phyloP scores from a whole-genome alignment of 2,329 filamentous ascomycete genomes.

The Cadophora gregata region DNA sequence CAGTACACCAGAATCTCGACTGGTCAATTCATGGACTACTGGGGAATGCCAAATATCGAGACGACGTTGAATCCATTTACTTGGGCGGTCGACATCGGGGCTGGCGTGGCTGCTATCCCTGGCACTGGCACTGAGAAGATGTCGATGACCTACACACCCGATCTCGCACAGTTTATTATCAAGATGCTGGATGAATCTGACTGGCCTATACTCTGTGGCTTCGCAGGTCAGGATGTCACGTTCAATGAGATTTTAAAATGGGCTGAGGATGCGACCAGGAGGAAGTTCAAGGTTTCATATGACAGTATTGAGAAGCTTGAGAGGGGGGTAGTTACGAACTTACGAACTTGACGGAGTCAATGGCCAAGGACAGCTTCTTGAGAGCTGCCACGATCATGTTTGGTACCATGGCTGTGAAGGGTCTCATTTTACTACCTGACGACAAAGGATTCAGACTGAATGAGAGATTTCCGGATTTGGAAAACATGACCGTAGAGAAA shows the following conservation, averaged over 20 bases:
- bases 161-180: not conserved
- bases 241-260: not conserved
- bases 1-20: not conserved
- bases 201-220: not conserved
- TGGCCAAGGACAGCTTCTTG: not conserved
- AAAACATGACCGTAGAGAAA: not conserved
- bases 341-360: not conserved
- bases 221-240: not conserved
- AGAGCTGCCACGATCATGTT: slow-evolving; percentile 4
- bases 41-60: not conserved
- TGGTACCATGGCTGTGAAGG: slow-evolving; percentile 3
- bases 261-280: not conserved
- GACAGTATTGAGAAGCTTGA: slow-evolving; percentile 4
- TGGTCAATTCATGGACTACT: not conserved
- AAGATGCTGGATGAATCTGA: not conserved
- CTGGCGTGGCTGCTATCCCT: not conserved
- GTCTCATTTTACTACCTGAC: not conserved
- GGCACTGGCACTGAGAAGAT: not conserved
- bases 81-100: not conserved
- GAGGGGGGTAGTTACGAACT: not conserved
- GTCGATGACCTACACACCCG: not conserved
- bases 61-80: not conserved
- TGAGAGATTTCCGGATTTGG: slow-evolving; percentile 4
- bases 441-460: not conserved
- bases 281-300: slow-evolving; percentile 5